These are phyloP conservation scores for Stemphylium beticola DNA, from an alignment of 2,329 filamentous ascomycete genomes.

Conservation along the genomic window DNA sequence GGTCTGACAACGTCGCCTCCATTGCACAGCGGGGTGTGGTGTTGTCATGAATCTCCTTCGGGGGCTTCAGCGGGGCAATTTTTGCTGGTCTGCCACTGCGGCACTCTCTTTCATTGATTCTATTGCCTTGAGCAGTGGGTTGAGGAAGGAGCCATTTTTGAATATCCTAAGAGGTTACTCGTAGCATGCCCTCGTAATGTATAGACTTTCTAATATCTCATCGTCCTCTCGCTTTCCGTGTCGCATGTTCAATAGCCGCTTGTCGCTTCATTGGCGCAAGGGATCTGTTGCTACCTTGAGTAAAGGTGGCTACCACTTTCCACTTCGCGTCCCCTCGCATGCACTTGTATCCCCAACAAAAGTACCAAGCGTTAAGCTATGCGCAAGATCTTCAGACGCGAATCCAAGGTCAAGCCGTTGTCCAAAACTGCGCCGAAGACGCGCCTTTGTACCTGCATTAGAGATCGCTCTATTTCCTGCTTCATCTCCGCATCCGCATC, in stretches of 20 bases:
- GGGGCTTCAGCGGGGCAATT: constrained; percentile 41
- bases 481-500: not conserved
- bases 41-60: constrained; percentile 41
- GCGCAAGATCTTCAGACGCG: not conserved
- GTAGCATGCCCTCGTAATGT: too few relatives aligned
- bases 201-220: too few relatives aligned
- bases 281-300: too few relatives aligned
- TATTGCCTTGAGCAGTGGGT: constrained; percentile 33
- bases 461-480: not conserved
- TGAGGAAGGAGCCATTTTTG: constrained; percentile 54
- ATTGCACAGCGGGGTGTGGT: constrained; percentile 47
- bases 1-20: constrained; percentile 37
- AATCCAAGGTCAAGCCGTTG: too few relatives aligned
- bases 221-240: too few relatives aligned
- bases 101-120: constrained; percentile 49
- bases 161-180: too few relatives aligned
- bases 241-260: too few relatives aligned
- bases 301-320: too few relatives aligned
- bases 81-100: constrained; percentile 29
- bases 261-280: too few relatives aligned
- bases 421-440: not conserved
- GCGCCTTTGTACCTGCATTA: constrained; percentile 13
- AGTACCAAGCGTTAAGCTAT: too few relatives aligned
- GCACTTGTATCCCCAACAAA: too few relatives aligned
- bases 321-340: too few relatives aligned